Percentiles rank a stretch among this genome's conserved stretches.
Evolutionary conservation across 2,329 filamentous ascomycete genomes (phyloP).

Genomic region (Ophiocordyceps camponoti-floridani): DNA sequence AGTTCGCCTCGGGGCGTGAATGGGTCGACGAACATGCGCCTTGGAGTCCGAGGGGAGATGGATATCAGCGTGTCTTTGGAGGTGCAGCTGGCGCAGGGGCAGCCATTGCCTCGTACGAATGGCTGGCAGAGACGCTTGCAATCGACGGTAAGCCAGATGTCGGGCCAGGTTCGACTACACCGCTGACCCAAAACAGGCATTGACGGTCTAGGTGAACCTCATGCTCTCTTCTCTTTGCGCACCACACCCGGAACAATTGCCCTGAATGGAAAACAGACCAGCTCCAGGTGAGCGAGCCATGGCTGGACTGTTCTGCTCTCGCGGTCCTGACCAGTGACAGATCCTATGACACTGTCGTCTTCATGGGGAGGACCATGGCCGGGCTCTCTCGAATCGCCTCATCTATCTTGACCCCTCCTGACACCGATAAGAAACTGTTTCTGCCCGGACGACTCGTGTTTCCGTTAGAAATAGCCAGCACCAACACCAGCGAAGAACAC

Average conservation of each 20-base stretch:
- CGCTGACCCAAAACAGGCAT: neutral
- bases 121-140: conserved; percentile 19
- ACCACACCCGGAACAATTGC: conserved; percentile 5
- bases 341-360: conserved; percentile 6
- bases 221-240: conserved; percentile 14
- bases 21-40: conserved; percentile 22
- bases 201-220: neutral
- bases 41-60: conserved; percentile 28
- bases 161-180: neutral
- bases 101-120: conserved; percentile 20
- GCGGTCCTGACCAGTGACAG: neutral
- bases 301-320: neutral
- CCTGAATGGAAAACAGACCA: conserved; percentile 2
- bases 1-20: conserved; percentile 25
- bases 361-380: conserved; percentile 9
- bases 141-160: conserved; percentile 12
- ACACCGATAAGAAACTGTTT: neutral
- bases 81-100: conserved; percentile 20
- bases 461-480: conserved; percentile 7
- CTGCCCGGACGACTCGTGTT: conserved; percentile 9
- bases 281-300: conserved; percentile 7
- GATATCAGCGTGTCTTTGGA: conserved; percentile 18
- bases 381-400: conserved; percentile 8
- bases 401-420: conserved; percentile 3
- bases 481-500: conserved; percentile 1